Conservation (phyloP, 2,329 filamentous ascomycete species). For the Claviceps cyperi region DNA sequence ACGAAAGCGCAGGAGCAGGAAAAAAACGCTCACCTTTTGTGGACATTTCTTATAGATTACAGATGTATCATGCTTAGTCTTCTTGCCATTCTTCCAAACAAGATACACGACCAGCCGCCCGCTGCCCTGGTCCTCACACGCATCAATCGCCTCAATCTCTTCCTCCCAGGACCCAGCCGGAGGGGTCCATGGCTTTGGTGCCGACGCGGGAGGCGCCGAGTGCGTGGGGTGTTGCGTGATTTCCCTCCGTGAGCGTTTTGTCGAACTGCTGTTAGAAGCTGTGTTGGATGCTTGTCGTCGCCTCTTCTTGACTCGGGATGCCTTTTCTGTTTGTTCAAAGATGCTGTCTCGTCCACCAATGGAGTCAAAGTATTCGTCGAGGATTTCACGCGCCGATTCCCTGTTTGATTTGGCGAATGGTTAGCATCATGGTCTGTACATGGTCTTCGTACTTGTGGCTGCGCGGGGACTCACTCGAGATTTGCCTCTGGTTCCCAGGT, state of each 20-base stretch:
- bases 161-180: conserved; percentile 68
- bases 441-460: background rate
- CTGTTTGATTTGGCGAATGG: conserved; percentile 16
- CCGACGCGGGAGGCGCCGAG: conserved; percentile 31
- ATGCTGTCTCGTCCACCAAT: conserved; percentile 50
- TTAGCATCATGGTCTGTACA: too few species aligned
- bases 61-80: conserved; percentile 56
- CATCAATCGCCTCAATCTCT: conserved; percentile 54
- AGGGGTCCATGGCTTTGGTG: conserved; percentile 42
- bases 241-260: conserved; percentile 33
- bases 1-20: background rate
- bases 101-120: conserved; percentile 52
- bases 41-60: conserved; percentile 63
- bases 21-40: conserved; percentile 51
- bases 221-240: conserved; percentile 32
- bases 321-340: conserved; percentile 34
- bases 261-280: conserved; percentile 16
- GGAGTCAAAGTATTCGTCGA: conserved; percentile 47
- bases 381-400: conserved; percentile 42
- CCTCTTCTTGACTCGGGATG: conserved; percentile 42
- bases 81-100: conserved; percentile 58
- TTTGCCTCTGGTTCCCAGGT: conserved; percentile 74
- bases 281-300: conserved; percentile 27
- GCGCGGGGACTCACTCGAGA: conserved; percentile 13
- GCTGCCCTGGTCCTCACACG: conserved; percentile 49